A percentile compares a stretch with the other conserved stretches of the same genome.
These are phyloP conservation scores for Pseudogymnoascus sp. DNA, from an alignment of 2,329 filamentous ascomycete genomes.

Conservation along the genomic window DNA sequence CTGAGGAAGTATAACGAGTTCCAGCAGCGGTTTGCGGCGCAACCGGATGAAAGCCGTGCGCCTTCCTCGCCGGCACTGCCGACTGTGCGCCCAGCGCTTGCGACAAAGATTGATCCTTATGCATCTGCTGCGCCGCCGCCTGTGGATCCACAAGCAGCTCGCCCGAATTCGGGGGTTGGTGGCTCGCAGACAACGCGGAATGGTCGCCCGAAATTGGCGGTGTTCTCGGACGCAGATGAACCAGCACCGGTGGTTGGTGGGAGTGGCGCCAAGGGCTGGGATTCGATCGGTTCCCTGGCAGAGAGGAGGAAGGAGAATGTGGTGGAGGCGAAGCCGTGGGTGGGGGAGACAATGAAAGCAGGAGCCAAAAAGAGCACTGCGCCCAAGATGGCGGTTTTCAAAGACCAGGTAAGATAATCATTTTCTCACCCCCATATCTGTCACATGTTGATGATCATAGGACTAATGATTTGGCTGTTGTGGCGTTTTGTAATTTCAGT, in stretches of 20 bases:
- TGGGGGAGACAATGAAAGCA: conserved; percentile 79
- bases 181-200: conserved; percentile 51
- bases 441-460: conserved; percentile 83
- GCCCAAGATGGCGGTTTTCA: conserved; percentile 86
- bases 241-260: conserved; percentile 48
- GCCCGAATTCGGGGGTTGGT: conserved; percentile 40
- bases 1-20: conserved; percentile 91
- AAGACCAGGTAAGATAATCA: conserved; percentile 76
- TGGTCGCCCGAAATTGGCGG: conserved; percentile 73
- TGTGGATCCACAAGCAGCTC: conserved; percentile 56
- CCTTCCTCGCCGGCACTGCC: conserved; percentile 85
- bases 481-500: conserved; percentile 54
- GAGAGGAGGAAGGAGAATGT: conserved; percentile 93
- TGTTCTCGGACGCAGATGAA: conserved; percentile 73
- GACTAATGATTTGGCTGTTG: conserved; percentile 72
- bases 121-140: conserved; percentile 44
- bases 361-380: conserved; percentile 72
- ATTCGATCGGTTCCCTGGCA: conserved; percentile 77
- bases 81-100: conserved; percentile 72
- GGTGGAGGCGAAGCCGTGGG: conserved; percentile 82
- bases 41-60: conserved; percentile 53
- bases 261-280: conserved; percentile 68
- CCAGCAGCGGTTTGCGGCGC: conserved; percentile 66
- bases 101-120: conserved; percentile 81
- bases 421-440: conserved; percentile 27